Evolutionary conservation across 345 rosid genomes (phyloP), one percentile per base, ranked within the genome.

Genomic region (Dipteronia sinensis): DNA sequence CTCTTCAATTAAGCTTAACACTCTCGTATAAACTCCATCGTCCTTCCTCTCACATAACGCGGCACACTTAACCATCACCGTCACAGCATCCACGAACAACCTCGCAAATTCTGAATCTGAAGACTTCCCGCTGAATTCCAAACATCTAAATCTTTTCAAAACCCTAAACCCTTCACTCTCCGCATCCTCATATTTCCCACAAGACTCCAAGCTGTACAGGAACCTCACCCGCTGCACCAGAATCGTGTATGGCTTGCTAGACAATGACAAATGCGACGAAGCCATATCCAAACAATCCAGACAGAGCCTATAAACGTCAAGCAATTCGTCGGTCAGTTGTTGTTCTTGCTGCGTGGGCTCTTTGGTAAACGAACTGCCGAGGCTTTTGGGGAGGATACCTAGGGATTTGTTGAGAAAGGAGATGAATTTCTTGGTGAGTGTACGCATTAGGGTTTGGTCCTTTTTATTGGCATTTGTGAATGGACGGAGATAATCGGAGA

Each of bases 391-490:
- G 55, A 94, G 73, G 74, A 94, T 75, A 0, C 91, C 81, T 67
- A 94, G 87, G 25, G 88, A 89, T 71, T 89, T 91, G 77, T 91
- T 94, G 84, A 94, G 87, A 78, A 96, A 94, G 15, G 90, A 76
- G 10, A 94, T 91, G 69, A 87, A 89, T 70, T 85, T 89, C 78
- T 96, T 94, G 27, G 95, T 93, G 51, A 96, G 90, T 3, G 93
- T 78, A 22, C 98, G 91, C 58, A 85, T 77, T 0, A 66, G 63
- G 51, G 89, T 15, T 70, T 76, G 87, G 67, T 73, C 80, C 29
- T 77, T 84, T 85, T 64, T 56, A 73, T 82, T 51, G 47, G 88
- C 83, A 62, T 80, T 71, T 38, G 83, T 16, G 82, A 93, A 85
- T 0, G 94, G 90, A 49, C 71, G 81, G 59, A 95, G 96, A 85